Evolutionary conservation across 345 rosid genomes (phyloP), one percentile per base, ranked within the genome.

Genomic region (Populus ilicifolia): DNA sequence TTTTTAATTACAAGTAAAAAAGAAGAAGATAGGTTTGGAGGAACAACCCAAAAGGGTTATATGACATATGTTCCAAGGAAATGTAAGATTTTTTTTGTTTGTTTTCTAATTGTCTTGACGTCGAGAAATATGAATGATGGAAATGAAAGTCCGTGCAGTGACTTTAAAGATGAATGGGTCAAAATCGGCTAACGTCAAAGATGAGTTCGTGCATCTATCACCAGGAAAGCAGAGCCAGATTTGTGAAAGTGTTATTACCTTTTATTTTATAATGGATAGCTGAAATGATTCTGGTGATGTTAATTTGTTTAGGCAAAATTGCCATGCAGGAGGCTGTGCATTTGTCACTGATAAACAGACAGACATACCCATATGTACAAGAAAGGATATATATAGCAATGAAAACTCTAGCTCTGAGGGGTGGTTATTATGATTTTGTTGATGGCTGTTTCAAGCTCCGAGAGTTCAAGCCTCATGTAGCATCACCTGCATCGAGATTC

Each of bases 151-250:
- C 21, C 25, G 14, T 50, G 73, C 79, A 83, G 83, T 56, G 83
- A 83, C 61, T 83, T 83, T 41, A 23, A 77, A 21, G 83, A 83
- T 69, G 83, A 83, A 1, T 83, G 83, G 86, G 79, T 80, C 13
- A 77, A 80, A 50, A 77, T 83, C 33, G 86, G 44, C 36, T 66
- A 83, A 80, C 71, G 81, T 83, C 29, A 44, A 65, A 72, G 67
- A 23, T 16, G 78, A 83, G 50, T 66, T 69, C 29, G 35, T 14
- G 4, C 0, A 44, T 44, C 56, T 77, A 3, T 0, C 46, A 3
- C 0, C 0, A 4, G 67, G 46, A 5, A 25, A 74, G 38, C 81
- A 80, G 67, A 11, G 2, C 12, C 20, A 41, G 29, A 44, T 18
- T 5, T 80, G 81, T 46, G 83, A 80, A 74, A 67, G 30, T 74